These are phyloP conservation scores for Macrophomina tecta DNA, from an alignment of 2,329 filamentous ascomycete species.

Conservation along the genomic window DNA sequence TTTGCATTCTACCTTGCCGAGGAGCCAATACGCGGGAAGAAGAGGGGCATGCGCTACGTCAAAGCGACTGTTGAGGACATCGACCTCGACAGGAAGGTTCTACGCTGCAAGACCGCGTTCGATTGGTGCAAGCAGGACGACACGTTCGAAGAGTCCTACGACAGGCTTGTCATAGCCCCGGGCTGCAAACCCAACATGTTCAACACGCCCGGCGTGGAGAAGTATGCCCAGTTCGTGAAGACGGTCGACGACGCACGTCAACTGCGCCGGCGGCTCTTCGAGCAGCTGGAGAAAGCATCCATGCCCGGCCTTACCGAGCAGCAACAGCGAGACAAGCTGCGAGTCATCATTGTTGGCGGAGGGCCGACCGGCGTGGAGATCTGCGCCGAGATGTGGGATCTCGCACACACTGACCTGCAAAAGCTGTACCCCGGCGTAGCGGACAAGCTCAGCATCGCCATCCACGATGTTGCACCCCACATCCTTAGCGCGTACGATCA, in stretches of 20 bases:
- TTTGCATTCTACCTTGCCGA: constrained; percentile 55
- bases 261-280: constrained; percentile 44
- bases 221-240: constrained; percentile 48
- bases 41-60: constrained; percentile 41
- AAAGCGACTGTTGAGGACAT: constrained; percentile 50
- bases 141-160: constrained; percentile 49
- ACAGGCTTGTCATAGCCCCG: constrained; percentile 50
- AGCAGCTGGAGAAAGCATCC: constrained; percentile 47
- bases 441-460: constrained; percentile 48
- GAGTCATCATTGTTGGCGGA: constrained; percentile 50
- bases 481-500: constrained; percentile 51
- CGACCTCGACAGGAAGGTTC: constrained; percentile 43
- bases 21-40: constrained; percentile 49
- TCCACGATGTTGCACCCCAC: constrained; percentile 52
- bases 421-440: constrained; percentile 50
- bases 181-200: constrained; percentile 50
- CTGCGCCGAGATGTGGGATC: constrained; percentile 52
- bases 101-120: constrained; percentile 47
- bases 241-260: constrained; percentile 44
- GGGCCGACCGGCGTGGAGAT: constrained; percentile 52
- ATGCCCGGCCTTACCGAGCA: constrained; percentile 38
- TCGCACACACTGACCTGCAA: constrained; percentile 47
- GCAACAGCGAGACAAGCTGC: constrained; percentile 43
- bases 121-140: constrained; percentile 32
- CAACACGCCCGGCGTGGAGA: constrained; percentile 46